A percentile compares a stretch with the other conserved stretches of the same genome.
Conservation (phyloP, 495 filamentous ascomycete genomes). For the Neurospora sp. region DNA sequence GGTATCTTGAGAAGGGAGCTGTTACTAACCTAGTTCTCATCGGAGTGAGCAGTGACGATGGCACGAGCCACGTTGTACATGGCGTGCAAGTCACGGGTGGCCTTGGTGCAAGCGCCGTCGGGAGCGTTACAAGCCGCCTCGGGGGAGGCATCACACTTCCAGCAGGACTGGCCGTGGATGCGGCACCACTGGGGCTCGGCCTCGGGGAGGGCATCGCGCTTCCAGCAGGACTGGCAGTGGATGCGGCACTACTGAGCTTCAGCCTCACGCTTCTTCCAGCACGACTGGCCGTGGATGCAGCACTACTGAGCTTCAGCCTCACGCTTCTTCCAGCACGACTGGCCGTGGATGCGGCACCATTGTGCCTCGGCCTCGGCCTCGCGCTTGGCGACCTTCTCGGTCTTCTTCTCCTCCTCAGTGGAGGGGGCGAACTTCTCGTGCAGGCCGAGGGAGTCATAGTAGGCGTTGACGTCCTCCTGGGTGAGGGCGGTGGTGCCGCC, state of each 20-base stretch:
- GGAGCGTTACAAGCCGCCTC: constrained; percentile 19
- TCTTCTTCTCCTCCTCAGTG: constrained; percentile 3
- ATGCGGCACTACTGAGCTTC: constrained; percentile 18
- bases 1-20: neutral
- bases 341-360: constrained; percentile 18
- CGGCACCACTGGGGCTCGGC: constrained; percentile 10
- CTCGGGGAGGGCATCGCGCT: too few species aligned
- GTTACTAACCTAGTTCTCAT: neutral
- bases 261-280: constrained; percentile 9
- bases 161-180: constrained; percentile 15
- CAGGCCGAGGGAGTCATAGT: constrained; percentile 14
- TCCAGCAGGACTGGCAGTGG: constrained; percentile 24
- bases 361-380: constrained; percentile 14
- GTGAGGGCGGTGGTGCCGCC: constrained; percentile 18
- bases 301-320: constrained; percentile 13
- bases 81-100: constrained; percentile 25
- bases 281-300: constrained; percentile 15
- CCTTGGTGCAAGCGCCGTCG: constrained; percentile 23
- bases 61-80: constrained; percentile 22
- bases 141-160: constrained; percentile 19
- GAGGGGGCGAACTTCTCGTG: constrained; percentile 1
- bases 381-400: constrained; percentile 10
- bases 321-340: constrained; percentile 29
- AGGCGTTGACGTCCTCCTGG: constrained; percentile 16
- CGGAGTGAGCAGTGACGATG: constrained; percentile 18